phyloP scores from a whole-genome alignment of 176 grass and related monocot species.

The Oryza glaberrima region DNA sequence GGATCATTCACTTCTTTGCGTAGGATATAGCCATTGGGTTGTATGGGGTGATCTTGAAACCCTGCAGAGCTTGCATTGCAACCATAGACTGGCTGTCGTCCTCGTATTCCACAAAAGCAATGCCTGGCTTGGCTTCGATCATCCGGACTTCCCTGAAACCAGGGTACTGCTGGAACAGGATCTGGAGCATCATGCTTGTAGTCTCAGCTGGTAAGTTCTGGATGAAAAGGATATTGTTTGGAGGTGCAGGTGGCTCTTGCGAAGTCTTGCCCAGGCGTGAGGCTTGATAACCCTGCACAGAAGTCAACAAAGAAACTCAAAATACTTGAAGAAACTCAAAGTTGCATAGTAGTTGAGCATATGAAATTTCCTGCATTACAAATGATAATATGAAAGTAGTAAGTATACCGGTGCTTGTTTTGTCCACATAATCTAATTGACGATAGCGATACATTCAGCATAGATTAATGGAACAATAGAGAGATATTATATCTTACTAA shows the following conservation, averaged over 20 bases:
- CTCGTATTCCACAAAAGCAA: conserved; percentile 89
- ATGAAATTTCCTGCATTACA: background rate
- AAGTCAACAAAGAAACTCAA: conserved; percentile 28
- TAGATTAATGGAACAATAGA: background rate
- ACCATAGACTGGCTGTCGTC: conserved; percentile 79
- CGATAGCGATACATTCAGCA: conserved; percentile 19
- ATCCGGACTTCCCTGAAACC: conserved; percentile 94
- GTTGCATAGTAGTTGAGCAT: background rate
- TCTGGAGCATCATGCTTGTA: conserved; percentile 89
- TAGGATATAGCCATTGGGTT: conserved; percentile 84
- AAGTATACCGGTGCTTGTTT: conserved; percentile 13
- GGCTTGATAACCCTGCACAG: conserved; percentile 54
- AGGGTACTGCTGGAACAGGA: conserved; percentile 97
- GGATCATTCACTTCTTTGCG: conserved; percentile 80
- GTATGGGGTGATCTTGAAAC: conserved; percentile 92
- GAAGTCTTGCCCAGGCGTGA: conserved; percentile 51
- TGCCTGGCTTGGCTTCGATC: conserved; percentile 89
- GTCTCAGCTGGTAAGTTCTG: conserved; percentile 91
- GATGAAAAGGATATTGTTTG: conserved; percentile 95
- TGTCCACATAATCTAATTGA: conserved; percentile 27
- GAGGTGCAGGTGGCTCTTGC: conserved; percentile 65
- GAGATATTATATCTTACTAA: conserved; percentile 39
- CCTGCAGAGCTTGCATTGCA: conserved; percentile 93
- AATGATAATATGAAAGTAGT: conserved; percentile 22
- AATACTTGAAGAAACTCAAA: conserved; percentile 32